These are phyloP conservation scores for Cucurbita ficifolia DNA, from an alignment of 306 rosid genomes.

Conservation along the genomic window DNA sequence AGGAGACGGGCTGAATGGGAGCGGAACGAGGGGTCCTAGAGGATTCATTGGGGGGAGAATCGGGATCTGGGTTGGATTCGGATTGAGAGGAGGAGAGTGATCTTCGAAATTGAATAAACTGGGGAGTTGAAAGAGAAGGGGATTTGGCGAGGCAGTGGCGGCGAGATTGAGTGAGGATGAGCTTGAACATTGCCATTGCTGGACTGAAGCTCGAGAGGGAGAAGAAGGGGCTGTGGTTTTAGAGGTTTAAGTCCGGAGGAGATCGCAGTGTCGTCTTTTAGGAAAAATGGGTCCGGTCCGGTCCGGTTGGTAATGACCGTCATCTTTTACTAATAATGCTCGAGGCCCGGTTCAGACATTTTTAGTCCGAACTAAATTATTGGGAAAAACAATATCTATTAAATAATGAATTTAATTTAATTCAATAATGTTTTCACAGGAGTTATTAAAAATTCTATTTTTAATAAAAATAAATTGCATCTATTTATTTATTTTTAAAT, in stretches of 20 bases:
- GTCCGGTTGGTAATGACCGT: background rate
- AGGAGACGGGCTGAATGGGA: conserved; percentile 56
- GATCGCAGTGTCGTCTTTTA: background rate
- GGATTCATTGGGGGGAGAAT: conserved; percentile 13
- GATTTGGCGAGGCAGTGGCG: conserved; percentile 38
- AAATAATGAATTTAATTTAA: too few species aligned
- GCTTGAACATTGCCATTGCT: conserved; percentile 58
- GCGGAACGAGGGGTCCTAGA: conserved; percentile 19
- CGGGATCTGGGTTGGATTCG: conserved; percentile 22
- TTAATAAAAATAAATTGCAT: too few species aligned
- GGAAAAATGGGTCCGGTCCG: background rate
- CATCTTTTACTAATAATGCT: too few species aligned
- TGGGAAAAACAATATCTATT: too few species aligned
- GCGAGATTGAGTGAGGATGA: conserved; percentile 56
- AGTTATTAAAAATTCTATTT: too few species aligned
- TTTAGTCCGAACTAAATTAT: too few species aligned
- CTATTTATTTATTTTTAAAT: too few species aligned
- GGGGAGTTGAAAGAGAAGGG: conserved; percentile 15
- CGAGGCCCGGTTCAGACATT: too few species aligned
- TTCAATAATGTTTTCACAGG: too few species aligned
- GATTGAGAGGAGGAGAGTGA: conserved; percentile 27
- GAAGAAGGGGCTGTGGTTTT: background rate
- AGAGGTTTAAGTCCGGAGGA: background rate
- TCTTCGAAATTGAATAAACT: conserved; percentile 23
- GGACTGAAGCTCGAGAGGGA: background rate